phyloP scores from a whole-genome alignment of 1,139 yeast genomes.

The Yamadazyma dushanensis region DNA sequence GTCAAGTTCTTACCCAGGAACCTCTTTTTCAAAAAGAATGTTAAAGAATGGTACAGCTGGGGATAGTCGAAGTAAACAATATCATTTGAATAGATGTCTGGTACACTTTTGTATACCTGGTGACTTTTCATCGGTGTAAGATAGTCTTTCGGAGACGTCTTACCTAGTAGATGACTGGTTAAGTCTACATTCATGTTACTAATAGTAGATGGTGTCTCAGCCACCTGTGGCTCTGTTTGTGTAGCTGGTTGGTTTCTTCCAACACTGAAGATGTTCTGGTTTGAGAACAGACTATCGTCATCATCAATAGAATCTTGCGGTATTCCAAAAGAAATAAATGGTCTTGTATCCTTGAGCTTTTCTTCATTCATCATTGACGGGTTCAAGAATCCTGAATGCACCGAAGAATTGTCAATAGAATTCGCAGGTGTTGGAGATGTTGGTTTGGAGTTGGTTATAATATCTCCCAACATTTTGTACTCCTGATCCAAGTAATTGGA shows the following conservation, averaged over 20 bases:
- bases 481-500: slow-evolving; percentile 54
- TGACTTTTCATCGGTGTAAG: slow-evolving; percentile 59
- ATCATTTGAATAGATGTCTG: slow-evolving; percentile 59
- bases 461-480: slow-evolving; percentile 58
- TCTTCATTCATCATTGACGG: slow-evolving; percentile 14
- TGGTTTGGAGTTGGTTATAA: slow-evolving; percentile 50
- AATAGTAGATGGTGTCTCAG: slow-evolving; percentile 3
- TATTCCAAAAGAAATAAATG: slow-evolving; percentile 45
- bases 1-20: slow-evolving; percentile 45
- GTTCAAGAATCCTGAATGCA: slow-evolving; percentile 18
- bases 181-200: slow-evolving; percentile 10
- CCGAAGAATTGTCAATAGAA: slow-evolving; percentile 5
- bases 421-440: slow-evolving; percentile 42
- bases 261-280: background rate
- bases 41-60: slow-evolving; percentile 61
- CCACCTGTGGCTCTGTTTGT: background rate
- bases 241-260: background rate
- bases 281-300: slow-evolving; percentile 3
- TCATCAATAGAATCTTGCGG: slow-evolving; percentile 12
- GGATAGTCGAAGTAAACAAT: slow-evolving; percentile 66
- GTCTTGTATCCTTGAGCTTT: slow-evolving; percentile 34
- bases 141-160: slow-evolving; percentile 23
- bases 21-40: slow-evolving; percentile 53
- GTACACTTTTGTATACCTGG: slow-evolving; percentile 61
- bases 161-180: slow-evolving; percentile 12